Percentiles rank a stretch among this genome's conserved stretches.
Evolutionary conservation across 371 early-diverging fungal species (phyloP).

Genomic region (Mortierella sp.): DNA sequence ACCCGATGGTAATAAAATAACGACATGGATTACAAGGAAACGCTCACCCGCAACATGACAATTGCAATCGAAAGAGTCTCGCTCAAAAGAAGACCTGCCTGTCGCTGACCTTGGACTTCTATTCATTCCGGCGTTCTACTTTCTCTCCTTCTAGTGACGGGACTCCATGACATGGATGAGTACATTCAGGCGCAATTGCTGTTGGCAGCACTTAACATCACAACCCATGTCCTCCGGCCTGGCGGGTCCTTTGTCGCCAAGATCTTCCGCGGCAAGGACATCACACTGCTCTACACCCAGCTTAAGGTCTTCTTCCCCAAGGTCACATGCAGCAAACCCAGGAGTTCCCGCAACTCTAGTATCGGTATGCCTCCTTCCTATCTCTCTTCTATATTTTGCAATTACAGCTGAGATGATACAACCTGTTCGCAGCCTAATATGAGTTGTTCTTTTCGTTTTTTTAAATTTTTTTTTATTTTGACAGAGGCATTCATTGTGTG

Average conservation of each 20-base stretch:
- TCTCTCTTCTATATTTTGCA: too few relatives aligned
- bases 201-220: slow-evolving; percentile 95
- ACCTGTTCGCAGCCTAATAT: background rate
- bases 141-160: slow-evolving; percentile 79
- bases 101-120: background rate
- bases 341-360: slow-evolving; percentile 94
- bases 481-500: slow-evolving; percentile 96
- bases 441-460: too few relatives aligned
- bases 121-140: background rate
- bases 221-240: slow-evolving; percentile 88
- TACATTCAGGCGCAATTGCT: slow-evolving; percentile 98
- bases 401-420: background rate
- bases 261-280: slow-evolving; percentile 96
- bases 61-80: background rate
- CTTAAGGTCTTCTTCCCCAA: slow-evolving; percentile 92
- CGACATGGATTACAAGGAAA: background rate
- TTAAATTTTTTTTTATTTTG: background rate
- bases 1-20: slow-evolving; percentile 85
- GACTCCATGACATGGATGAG: slow-evolving; percentile 99
- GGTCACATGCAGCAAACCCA: slow-evolving; percentile 95
- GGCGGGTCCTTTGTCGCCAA: slow-evolving; percentile 98
- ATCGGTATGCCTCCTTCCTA: slow-evolving; percentile 67
- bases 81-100: background rate
- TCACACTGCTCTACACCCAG: slow-evolving; percentile 91
- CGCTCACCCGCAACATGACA: too few relatives aligned